These are phyloP conservation scores for Fusarium nisikadoi DNA, from an alignment of 2,329 filamentous ascomycete species.

Conservation along the genomic window DNA sequence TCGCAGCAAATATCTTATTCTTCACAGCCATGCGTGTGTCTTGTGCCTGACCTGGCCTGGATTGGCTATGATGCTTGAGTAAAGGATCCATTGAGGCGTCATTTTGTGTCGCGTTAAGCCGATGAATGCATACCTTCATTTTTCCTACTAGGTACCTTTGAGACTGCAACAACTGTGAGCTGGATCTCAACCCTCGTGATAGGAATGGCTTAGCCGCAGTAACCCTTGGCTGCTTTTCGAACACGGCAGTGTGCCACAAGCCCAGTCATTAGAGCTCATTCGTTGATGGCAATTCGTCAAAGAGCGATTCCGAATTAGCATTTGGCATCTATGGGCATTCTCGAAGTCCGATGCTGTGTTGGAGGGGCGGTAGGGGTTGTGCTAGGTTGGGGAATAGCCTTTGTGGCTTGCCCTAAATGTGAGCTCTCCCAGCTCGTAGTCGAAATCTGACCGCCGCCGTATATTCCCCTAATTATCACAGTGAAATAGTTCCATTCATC, in stretches of 20 bases:
- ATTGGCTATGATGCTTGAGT: slow-evolving; percentile 9
- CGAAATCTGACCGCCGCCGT: background rate
- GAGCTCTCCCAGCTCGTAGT: background rate
- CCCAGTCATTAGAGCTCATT: background rate
- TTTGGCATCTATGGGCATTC: slow-evolving; percentile 34
- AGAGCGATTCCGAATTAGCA: slow-evolving; percentile 41
- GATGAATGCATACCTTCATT: slow-evolving; percentile 22
- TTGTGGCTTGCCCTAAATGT: slow-evolving; percentile 19
- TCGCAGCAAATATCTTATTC: slow-evolving; percentile 10
- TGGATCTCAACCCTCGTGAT: slow-evolving; percentile 12
- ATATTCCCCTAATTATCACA: background rate
- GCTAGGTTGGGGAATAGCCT: slow-evolving; percentile 7
- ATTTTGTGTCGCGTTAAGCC: slow-evolving; percentile 32
- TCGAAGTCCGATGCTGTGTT: slow-evolving; percentile 28
- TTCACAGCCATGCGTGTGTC: slow-evolving; percentile 13
- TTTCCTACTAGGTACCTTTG: background rate
- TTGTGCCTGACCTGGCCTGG: slow-evolving; percentile 19
- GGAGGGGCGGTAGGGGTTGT: background rate
- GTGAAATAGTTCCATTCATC: background rate
- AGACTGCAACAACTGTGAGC: slow-evolving; percentile 1
- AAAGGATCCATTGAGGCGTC: slow-evolving; percentile 20
- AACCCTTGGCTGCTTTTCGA: background rate
- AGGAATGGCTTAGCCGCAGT: background rate
- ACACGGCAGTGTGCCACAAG: slow-evolving; percentile 19
- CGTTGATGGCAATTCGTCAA: slow-evolving; percentile 35